Evolutionary conservation across 2,329 filamentous ascomycete species (phyloP), one percentile per base, ranked within the genome.

Genomic region (Exophiala spinifera): DNA sequence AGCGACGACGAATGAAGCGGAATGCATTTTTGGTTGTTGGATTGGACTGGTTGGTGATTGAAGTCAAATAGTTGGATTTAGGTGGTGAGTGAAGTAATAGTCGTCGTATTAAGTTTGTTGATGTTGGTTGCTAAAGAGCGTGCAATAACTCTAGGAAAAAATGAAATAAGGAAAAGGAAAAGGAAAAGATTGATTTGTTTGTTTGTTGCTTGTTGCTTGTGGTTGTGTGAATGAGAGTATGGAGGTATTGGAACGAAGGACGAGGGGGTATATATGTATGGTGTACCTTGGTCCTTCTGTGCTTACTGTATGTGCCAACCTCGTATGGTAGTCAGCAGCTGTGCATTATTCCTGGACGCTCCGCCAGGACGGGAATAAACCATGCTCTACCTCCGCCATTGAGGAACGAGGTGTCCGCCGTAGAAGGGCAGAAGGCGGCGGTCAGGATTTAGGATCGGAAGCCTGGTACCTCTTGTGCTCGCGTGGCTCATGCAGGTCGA

Each of bases 61-160:
- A 39, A 17, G 40, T 46, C 17, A 34, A 40, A 25, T 14, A 33
- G n/a, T 25, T n/a, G 45, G 10, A 48, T 11, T 37, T 44, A 44
- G 40, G 2, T 37, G 15, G 19, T 20, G 23, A 23, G 2, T 25
- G 23, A 25, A 25, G 23, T 25, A 25, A 25, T 25, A 34, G 23
- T 31, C 14, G 23, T 31, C 28, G 28, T 10, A 31, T 31, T 31
- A 46, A 46, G 15, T 28, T 34, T 14, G 37, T 51, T 33, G 17
- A 33, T 46, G 15, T 49, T 31, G 19, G 8, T 40, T 47, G 52
- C 51, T 50, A 62, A 53, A 55, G 60, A 62, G 42, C 46, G 60
- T 62, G 60, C 53, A 55, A 47, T 51, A 60, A 62, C 57, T 43
- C 46, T 40, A 51, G 45, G 42, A 46, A 59, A 58, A 51, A 19